Evolutionary conservation across 2,329 filamentous ascomycete species (phyloP), one percentile per base, ranked within the genome.

Genomic region (Fusarium albosuccineum): DNA sequence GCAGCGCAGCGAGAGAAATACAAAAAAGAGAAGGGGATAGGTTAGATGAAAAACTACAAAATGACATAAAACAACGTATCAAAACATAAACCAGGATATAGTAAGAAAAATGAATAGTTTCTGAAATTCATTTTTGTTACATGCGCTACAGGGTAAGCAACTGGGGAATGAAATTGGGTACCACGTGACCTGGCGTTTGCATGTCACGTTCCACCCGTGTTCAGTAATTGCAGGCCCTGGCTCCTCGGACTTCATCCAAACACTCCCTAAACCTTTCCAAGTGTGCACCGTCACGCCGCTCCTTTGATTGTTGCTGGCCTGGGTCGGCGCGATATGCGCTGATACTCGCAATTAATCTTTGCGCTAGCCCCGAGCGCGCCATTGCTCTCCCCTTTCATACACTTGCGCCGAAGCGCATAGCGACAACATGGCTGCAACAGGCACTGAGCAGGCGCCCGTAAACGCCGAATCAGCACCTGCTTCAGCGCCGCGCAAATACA

Each of bases 401-500:
- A 29, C n/a, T 57, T 59, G 40, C 55, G 45, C 60, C 33, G 16
- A 50, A 57, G 41, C 34, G 37, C 41, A 46, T 41, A 51, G 52
- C n/a, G 33, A 49, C 29, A 56, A 37, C 46, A 52, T 60, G 57
- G 70, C 75, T 9, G 69, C 73, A 36, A 63, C 76, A 52, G 64
- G 52, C 34, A 48, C 76, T 8, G 64, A 71, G 39, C 58, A 71
- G 59, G 37, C 72, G 10, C 67, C 64, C 8, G 50, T 57, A 27
- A 67, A 72, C 27, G 50, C 59, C 27, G 67, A 76, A 17, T 34
- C 61, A 11, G 22, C 48, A 2, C 27, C 53, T 11, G 45, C 66
- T 9, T 45, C 72, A 6, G 63, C 65, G 27, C 54, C 71, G 2
- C 77, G 79, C 70, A 91, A 88, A 73, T 87, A 91, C 76, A 93